These are phyloP conservation scores for Plasmodium blacklocki DNA, from an alignment of 169 alveolate genomes.

Conservation along the genomic window DNA sequence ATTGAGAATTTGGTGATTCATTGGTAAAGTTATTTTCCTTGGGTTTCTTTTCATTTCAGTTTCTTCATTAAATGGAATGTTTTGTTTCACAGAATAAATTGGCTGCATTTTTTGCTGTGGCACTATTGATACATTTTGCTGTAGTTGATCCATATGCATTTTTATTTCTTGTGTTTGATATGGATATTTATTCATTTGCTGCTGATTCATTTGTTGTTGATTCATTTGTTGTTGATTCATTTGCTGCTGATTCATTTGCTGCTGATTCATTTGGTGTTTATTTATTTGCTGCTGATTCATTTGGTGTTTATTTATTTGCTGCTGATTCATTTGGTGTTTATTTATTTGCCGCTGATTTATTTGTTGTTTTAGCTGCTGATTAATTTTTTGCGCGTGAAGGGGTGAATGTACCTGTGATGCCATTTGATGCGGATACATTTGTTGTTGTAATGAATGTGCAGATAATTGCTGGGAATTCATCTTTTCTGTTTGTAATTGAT, in stretches of 20 bases:
- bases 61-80: constrained; percentile 31
- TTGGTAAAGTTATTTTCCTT: constrained; percentile 37
- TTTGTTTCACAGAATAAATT: constrained; percentile 44
- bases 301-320: constrained; percentile 9
- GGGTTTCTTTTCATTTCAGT: constrained; percentile 21
- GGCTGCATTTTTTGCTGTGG: constrained; percentile 59
- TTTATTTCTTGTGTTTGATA: constrained; percentile 43
- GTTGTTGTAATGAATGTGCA: neutral
- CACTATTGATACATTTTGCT: constrained; percentile 25
- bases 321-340: constrained; percentile 24
- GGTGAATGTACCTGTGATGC: constrained; percentile 5
- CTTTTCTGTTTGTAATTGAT: constrained; percentile 20
- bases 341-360: constrained; percentile 16
- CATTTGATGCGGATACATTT: neutral
- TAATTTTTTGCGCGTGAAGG: neutral
- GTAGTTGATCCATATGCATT: constrained; percentile 68
- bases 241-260: constrained; percentile 16
- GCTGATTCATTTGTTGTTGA: constrained; percentile 16
- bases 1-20: constrained; percentile 22
- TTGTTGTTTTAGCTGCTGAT: constrained; percentile 13
- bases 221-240: constrained; percentile 11
- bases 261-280: constrained; percentile 12
- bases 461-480: constrained; percentile 29
- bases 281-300: constrained; percentile 3
- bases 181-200: constrained; percentile 24